These are phyloP conservation scores for Tetrahymena elliotti DNA, from an alignment of 73 alveolate genomes.

Conservation along the genomic window DNA sequence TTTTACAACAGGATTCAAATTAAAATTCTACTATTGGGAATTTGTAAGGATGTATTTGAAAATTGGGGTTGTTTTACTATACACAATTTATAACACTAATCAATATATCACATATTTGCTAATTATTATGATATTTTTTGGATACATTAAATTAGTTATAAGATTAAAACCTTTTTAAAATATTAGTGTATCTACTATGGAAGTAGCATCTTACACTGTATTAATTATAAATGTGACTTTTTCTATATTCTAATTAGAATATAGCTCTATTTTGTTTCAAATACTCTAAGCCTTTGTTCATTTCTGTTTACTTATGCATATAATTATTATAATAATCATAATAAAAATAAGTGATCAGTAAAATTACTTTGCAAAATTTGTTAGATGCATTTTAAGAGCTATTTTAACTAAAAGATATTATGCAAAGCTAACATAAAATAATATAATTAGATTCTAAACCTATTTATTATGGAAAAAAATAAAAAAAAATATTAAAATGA, in stretches of 20 bases:
- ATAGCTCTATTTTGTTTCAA: background rate
- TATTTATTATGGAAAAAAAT: background rate
- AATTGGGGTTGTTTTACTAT: background rate
- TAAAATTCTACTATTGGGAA: background rate
- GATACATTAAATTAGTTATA: background rate
- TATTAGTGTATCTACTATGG: background rate
- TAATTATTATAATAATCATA: too few species aligned
- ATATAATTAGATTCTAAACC: background rate
- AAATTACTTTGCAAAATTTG: background rate
- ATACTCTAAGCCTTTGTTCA: background rate
- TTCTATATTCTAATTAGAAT: background rate
- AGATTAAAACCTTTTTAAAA: background rate
- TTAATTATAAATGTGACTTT: background rate
- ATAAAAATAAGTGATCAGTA: background rate
- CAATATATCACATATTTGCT: background rate
- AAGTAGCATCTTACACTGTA: background rate
- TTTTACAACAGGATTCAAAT: background rate
- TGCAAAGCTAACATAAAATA: background rate
- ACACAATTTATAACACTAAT: background rate
- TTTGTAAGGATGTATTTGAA: background rate
- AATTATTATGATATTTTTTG: background rate
- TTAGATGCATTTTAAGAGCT: background rate
- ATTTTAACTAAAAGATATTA: background rate
- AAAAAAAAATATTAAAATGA: background rate
- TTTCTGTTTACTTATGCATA: background rate